Percentiles rank a stretch among this genome's conserved stretches.
Evolutionary conservation across 169 alveolate genomes (phyloP).

Genomic region (Eimeria tenella): DNA sequence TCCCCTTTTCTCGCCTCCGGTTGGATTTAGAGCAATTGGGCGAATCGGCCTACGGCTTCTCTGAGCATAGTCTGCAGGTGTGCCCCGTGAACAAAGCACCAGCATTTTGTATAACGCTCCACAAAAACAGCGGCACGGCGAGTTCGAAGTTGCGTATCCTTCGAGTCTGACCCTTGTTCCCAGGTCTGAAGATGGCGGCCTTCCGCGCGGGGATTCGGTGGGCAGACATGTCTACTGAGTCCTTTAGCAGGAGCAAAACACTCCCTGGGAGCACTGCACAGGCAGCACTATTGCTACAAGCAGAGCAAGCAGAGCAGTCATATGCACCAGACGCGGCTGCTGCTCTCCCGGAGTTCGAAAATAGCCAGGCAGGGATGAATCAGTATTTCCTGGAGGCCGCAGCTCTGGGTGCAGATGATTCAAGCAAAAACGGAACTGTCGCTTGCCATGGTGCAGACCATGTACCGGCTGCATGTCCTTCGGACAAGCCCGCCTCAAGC

Average conservation of each 20-base stretch:
- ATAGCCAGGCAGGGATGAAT: conserved; percentile 77
- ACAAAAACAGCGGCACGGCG: too few relatives aligned
- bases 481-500: conserved; percentile 52
- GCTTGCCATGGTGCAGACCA: conserved; percentile 26
- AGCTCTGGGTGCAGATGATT: conserved; percentile 63
- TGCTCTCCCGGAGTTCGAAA: conserved; percentile 72
- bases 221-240: conserved; percentile 73
- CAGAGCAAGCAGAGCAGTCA: conserved; percentile 71
- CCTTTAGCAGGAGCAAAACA: conserved; percentile 69
- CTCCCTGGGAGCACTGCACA: conserved; percentile 69
- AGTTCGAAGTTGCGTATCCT: too few relatives aligned
- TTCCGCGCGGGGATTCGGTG: conserved; percentile 68
- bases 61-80: too few relatives aligned
- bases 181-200: conserved; percentile 53
- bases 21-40: too few relatives aligned
- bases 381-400: conserved; percentile 73
- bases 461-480: conserved; percentile 33
- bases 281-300: conserved; percentile 63
- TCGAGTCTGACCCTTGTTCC: not conserved
- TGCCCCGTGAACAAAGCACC: too few relatives aligned
- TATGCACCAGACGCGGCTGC: conserved; percentile 64
- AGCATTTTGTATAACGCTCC: too few relatives aligned
- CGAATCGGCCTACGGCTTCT: too few relatives aligned
- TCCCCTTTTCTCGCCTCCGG: too few relatives aligned
- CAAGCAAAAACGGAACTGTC: conserved; percentile 46